A percentile compares a stretch with the other conserved stretches of the same genome.
These are phyloP conservation scores for Brassica cretica DNA, from an alignment of 345 rosid genomes.

Conservation along the genomic window DNA sequence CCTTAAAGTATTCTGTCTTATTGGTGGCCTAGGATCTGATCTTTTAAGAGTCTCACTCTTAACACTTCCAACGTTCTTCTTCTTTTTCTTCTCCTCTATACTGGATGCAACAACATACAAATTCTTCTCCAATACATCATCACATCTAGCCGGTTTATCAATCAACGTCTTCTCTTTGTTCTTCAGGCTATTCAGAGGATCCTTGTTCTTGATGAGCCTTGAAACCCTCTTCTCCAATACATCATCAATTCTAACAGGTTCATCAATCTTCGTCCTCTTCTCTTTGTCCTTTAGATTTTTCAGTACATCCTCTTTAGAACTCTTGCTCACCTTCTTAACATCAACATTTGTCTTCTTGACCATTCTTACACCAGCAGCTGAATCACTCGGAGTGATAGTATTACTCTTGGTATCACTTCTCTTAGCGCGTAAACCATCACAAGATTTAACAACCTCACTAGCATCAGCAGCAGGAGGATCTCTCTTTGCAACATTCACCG, in stretches of 20 bases:
- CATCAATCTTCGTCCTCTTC: conserved; percentile 30
- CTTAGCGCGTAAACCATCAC: conserved; percentile 7
- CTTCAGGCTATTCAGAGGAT: conserved; percentile 43
- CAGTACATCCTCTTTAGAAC: conserved; percentile 30
- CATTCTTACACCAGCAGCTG: not conserved
- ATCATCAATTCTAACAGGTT: conserved; percentile 25
- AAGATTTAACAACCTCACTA: conserved; percentile 24
- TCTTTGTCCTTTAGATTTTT: conserved; percentile 44
- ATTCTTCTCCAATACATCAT: conserved; percentile 46
- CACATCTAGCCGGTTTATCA: conserved; percentile 24
- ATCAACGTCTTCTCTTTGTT: conserved; percentile 38
- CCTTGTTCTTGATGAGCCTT: conserved; percentile 20
- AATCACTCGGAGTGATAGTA: not conserved
- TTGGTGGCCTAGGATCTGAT: conserved; percentile 32
- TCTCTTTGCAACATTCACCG: conserved; percentile 33
- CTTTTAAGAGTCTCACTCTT: conserved; percentile 33
- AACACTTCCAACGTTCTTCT: conserved; percentile 33
- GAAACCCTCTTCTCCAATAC: conserved; percentile 43
- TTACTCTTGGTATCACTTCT: conserved; percentile 16
- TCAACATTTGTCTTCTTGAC: conserved; percentile 33
- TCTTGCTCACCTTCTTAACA: conserved; percentile 38
- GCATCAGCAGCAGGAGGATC: conserved; percentile 3
- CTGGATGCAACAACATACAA: conserved; percentile 54
- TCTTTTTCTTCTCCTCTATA: conserved; percentile 25
- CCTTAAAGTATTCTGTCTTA: conserved; percentile 26